These are phyloP conservation scores for Volvox reticuliferus DNA, from an alignment of 139 green algal genomes.

Conservation along the genomic window DNA sequence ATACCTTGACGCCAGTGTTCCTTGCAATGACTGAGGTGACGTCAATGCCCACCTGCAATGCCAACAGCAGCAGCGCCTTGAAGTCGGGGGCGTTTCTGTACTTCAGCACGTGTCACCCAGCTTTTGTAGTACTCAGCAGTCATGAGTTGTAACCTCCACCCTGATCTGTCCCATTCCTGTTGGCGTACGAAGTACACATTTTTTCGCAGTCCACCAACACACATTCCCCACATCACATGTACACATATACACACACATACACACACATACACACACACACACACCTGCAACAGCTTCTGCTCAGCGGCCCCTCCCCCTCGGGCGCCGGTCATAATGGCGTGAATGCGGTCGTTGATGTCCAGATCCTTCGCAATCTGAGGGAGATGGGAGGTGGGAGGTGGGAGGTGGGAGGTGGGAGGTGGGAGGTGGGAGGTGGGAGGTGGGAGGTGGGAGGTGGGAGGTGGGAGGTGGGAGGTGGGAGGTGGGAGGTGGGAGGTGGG, in stretches of 20 bases:
- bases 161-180: not conserved
- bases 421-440: too few species aligned
- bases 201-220: not conserved
- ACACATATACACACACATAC: too few species aligned
- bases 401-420: too few species aligned
- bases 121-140: not conserved
- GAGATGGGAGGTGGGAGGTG: not conserved
- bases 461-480: too few species aligned
- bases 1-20: conserved; percentile 7
- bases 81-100: too few species aligned
- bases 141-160: not conserved
- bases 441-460: too few species aligned
- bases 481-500: too few species aligned
- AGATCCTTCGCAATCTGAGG: conserved; percentile 40
- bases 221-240: not conserved
- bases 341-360: conserved; percentile 48
- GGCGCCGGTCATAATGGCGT: conserved; percentile 4
- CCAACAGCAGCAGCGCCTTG: not conserved
- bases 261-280: not conserved
- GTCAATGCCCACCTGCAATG: conserved; percentile 32
- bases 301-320: conserved; percentile 22
- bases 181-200: not conserved
- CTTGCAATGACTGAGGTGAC: conserved; percentile 32
- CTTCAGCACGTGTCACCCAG: too few species aligned
- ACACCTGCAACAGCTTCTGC: conserved; percentile 44